These are phyloP conservation scores for Bruguiera gymnorhiza DNA, from an alignment of 345 rosid genomes.

Conservation along the genomic window DNA sequence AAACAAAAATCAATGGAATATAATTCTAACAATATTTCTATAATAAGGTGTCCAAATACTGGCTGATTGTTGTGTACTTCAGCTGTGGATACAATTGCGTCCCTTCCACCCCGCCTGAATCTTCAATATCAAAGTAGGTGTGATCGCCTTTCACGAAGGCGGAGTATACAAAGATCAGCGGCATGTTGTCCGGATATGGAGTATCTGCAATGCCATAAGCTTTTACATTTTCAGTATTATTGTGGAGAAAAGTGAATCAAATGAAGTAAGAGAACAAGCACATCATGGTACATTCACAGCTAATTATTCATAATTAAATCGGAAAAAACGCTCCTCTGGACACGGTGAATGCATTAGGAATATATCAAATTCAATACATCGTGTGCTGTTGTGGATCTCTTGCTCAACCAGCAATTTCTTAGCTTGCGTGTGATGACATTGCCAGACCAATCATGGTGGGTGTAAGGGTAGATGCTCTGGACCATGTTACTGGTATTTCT, in stretches of 20 bases:
- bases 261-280: background rate
- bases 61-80: constrained; percentile 42
- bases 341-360: background rate
- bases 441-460: no score
- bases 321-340: background rate
- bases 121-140: constrained; percentile 43
- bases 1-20: no score
- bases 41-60: constrained; percentile 39
- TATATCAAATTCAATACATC: background rate
- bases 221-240: background rate
- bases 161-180: constrained; percentile 48
- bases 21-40: background rate
- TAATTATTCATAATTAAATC: no score
- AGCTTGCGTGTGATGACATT: no score
- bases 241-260: background rate
- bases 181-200: constrained; percentile 48
- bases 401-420: no score
- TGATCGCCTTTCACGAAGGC: constrained; percentile 56
- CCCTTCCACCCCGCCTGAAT: constrained; percentile 45
- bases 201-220: constrained; percentile 42
- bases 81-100: constrained; percentile 44
- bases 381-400: background rate
- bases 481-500: no score
- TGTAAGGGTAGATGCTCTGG: no score
- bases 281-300: background rate